Evolutionary conservation across 768 basidiomycete species (phyloP).

Genomic region (Mycena rosella): DNA sequence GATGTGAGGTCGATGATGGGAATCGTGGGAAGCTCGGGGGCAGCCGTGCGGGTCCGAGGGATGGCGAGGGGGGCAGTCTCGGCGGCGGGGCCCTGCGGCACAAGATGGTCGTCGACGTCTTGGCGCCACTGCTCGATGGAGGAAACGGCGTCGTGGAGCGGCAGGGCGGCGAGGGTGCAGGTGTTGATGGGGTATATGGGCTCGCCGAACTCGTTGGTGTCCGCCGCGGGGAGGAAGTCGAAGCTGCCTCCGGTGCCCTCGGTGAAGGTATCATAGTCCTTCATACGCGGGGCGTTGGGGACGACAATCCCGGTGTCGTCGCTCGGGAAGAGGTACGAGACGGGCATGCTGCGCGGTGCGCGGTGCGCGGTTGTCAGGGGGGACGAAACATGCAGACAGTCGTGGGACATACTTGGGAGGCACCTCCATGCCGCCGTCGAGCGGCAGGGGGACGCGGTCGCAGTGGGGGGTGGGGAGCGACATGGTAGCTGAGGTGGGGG

Average conservation of each 20-base stretch:
- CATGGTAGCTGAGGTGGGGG: constrained; percentile 38
- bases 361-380: constrained; percentile 23
- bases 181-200: constrained; percentile 51
- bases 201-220: constrained; percentile 50
- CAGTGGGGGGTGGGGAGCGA: constrained; percentile 34
- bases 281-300: constrained; percentile 63
- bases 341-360: constrained; percentile 25
- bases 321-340: constrained; percentile 33
- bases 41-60: constrained; percentile 24
- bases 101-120: constrained; percentile 44
- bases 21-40: constrained; percentile 30
- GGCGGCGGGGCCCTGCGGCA: not conserved
- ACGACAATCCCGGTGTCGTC: constrained; percentile 44
- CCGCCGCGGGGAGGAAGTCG: constrained; percentile 56
- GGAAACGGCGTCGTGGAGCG: constrained; percentile 36
- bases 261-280: constrained; percentile 72
- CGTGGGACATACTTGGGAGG: constrained; percentile 22
- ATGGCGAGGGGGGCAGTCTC: constrained; percentile 12
- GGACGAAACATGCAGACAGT: not conserved
- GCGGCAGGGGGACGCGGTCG: constrained; percentile 29
- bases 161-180: constrained; percentile 48
- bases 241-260: constrained; percentile 70
- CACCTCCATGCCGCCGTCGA: constrained; percentile 19
- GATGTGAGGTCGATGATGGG: constrained; percentile 26
- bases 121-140: constrained; percentile 61